Evolutionary conservation across 2,329 filamentous ascomycete genomes (phyloP), one percentile per base, ranked within the genome.

Genomic region (Trichoderma semiorbis): DNA sequence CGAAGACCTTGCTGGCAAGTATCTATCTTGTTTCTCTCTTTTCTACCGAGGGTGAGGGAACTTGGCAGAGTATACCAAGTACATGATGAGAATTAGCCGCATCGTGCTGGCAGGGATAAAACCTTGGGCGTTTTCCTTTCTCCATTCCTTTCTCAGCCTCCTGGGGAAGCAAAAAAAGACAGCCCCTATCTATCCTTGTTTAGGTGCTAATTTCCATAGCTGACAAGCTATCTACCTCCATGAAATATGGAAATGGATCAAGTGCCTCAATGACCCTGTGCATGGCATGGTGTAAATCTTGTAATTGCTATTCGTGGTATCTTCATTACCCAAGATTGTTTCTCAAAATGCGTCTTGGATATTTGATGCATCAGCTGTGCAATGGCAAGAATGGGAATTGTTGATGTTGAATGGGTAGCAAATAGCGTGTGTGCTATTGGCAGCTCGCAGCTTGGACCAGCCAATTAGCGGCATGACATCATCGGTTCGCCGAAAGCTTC

Each of bases 401-500:
- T 36, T 16, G 34, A 36, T 34, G 36, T 39, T 18, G 16, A 3
- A 30, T 30, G 28, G 7, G 14, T n/a, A 58, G 55, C 55, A 7
- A 32, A 34, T 34, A 12, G n/a, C 75, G 76, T 64, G 74, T 72
- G 69, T 75, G 71, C 72, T 72, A 76, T 74, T 77, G 71, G 76
- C 70, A 76, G 79, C 78, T 74, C 8, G 76, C 70, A 76, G 79
- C 78, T 74, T 11, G 10, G 39, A 3, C 50, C 21, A 60, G 53
- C 71, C 60, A 72, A 72, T 72, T 60, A 68, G 50, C 47, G 24
- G 10, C 18, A 72, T 71, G 69, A 66, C 69, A 71, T 71, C 61
- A 69, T 69, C n/a, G 58, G n/a, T 5, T 43, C 28, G 58, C 60
- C 36, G 18, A 36, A 55, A 55, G 43, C 69, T 69, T 55, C 36